Evolutionary conservation across 768 basidiomycete genomes (phyloP), one percentile per base, ranked within the genome.

Genomic region (Gloeophyllum trabeum): DNA sequence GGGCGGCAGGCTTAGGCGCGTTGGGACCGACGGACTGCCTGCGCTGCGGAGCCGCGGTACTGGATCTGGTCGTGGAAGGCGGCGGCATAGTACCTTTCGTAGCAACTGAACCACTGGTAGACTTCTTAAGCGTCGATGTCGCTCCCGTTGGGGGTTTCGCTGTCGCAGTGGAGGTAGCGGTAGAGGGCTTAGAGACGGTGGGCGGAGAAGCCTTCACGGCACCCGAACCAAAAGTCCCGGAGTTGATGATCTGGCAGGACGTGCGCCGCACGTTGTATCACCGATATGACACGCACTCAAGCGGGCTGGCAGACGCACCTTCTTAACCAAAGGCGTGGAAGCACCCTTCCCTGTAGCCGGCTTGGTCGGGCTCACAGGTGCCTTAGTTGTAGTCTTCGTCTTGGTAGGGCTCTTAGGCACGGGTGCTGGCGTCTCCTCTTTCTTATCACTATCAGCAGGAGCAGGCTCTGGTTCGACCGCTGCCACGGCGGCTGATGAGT

Each of bases 211-310:
- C 49, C 58, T 73, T 80, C 40, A 72, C 61, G 43, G 65, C 50
- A 48, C 78, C 76, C 55, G 71, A 51, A 48, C 77, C 74, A 64
- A 80, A 79, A 48, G 79, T 79, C 47, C 79, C 76, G 44, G 79
- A 72, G 58, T 63, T 76, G 51, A 79, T 63, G 44, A 79, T 70
- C 82, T 85, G 54, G 28, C n/a, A n/a, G n/a, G n/a, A n/a, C n/a
- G n/a, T n/a, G n/a, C n/a, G n/a, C 37, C 45, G 46, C 52, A 46
- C 50, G 54, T 46, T 53, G 38, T 30, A 43, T 45, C 18, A 24
- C 52, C 43, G 51, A 52, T 42, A 21, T 36, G 36, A 49, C n/a
- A n/a, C n/a, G 39, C 47, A 48, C 39, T 43, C 44, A 21, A 44
- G 35, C 45, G 48, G 48, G 48, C 35, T 43, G 41, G 43, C 20